phyloP scores from a whole-genome alignment of 176 grass and related monocot genomes.

The Chloris gayana region DNA sequence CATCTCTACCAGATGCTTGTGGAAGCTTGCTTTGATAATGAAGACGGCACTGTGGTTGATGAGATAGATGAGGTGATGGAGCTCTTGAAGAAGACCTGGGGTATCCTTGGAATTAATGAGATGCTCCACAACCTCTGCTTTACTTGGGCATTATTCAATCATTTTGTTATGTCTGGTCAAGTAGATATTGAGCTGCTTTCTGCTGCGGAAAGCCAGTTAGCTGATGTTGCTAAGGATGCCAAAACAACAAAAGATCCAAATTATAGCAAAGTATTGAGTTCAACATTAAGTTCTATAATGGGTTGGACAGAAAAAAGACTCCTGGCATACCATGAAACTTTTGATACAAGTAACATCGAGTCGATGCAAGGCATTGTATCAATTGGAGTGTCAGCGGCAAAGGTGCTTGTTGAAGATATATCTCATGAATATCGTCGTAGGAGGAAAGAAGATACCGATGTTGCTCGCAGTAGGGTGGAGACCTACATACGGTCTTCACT shows the following conservation, averaged over 20 bases:
- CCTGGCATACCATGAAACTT: constrained; percentile 96
- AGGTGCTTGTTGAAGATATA: constrained; percentile 97
- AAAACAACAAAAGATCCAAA: constrained; percentile 90
- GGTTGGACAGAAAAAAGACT: constrained; percentile 98
- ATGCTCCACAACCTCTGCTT: constrained; percentile 97
- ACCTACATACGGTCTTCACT: constrained; percentile 91
- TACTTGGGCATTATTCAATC: constrained; percentile 92
- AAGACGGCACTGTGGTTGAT: constrained; percentile 83
- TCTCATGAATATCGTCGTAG: constrained; percentile 92
- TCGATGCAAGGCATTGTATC: constrained; percentile 94
- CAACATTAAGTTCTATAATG: constrained; percentile 93
- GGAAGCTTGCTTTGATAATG: constrained; percentile 95
- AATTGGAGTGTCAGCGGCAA: constrained; percentile 87
- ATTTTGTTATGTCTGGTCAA: constrained; percentile 79
- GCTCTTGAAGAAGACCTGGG: constrained; percentile 95
- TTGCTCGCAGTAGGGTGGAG: constrained; percentile 87
- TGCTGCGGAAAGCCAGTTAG: constrained; percentile 81
- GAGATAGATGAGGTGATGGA: constrained; percentile 97
- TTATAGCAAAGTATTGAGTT: constrained; percentile 93
- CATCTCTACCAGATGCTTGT: constrained; percentile 92
- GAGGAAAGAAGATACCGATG: constrained; percentile 88
- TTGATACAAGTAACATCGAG: constrained; percentile 86
- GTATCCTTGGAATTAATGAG: constrained; percentile 85
- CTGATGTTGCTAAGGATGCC: constrained; percentile 89
- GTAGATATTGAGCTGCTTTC: constrained; percentile 85